Percentiles rank a stretch among this genome's conserved stretches.
Evolutionary conservation across 129 eudicot species (phyloP).

Genomic region (Arctium minus): DNA sequence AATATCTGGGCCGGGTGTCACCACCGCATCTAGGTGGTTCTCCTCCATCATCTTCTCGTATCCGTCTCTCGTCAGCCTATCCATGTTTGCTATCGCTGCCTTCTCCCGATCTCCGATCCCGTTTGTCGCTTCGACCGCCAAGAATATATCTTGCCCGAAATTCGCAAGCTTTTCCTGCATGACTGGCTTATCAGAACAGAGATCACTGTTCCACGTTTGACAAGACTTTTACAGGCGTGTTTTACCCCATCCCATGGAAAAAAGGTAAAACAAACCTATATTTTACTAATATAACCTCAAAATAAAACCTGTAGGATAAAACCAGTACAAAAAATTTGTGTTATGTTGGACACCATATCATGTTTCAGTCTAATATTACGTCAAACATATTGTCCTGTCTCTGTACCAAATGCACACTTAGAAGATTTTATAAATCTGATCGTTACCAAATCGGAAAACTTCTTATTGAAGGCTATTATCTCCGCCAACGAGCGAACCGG

Average conservation of each 20-base stretch:
- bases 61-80: constrained; percentile 36
- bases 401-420: neutral
- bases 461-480: constrained; percentile 55
- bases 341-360: neutral
- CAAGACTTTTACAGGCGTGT: no score
- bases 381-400: no score
- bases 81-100: constrained; percentile 37
- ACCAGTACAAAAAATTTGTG: neutral
- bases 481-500: constrained; percentile 64
- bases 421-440: neutral
- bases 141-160: constrained; percentile 56
- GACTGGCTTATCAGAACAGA: neutral
- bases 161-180: constrained; percentile 49
- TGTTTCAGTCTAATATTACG: no score
- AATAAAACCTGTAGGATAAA: no score
- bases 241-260: no score
- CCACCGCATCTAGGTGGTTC: constrained; percentile 59
- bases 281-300: no score
- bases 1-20: constrained; percentile 36
- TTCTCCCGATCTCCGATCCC: constrained; percentile 46
- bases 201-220: no score
- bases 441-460: constrained; percentile 34
- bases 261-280: no score
- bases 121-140: constrained; percentile 53
- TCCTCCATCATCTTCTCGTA: constrained; percentile 52